A percentile compares a stretch with the other conserved stretches of the same genome.
Evolutionary conservation across 371 early-diverging fungal species (phyloP).

Genomic region (Homolaphlyctis polyrhiza): DNA sequence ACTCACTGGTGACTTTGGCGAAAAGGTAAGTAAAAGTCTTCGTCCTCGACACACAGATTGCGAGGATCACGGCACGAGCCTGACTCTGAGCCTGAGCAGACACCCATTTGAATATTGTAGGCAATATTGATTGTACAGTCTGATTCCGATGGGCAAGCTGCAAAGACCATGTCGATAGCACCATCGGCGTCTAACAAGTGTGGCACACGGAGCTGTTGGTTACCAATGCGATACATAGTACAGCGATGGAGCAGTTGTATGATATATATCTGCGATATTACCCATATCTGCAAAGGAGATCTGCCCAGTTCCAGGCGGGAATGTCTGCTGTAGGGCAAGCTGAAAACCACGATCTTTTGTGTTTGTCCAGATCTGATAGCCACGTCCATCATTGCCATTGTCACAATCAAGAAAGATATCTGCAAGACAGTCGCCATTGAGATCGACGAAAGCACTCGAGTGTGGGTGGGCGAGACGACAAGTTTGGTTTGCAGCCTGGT

Average conservation of each 20-base stretch:
- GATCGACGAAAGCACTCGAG: constrained; percentile 85
- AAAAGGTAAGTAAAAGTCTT: constrained; percentile 62
- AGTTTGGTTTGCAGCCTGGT: no score
- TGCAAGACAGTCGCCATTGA: constrained; percentile 84
- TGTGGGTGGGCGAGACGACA: constrained; percentile 74
- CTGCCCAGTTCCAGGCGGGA: constrained; percentile 72
- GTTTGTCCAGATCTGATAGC: constrained; percentile 76
- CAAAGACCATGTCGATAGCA: constrained; percentile 76
- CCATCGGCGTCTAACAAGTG: constrained; percentile 71
- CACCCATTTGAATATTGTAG: constrained; percentile 78
- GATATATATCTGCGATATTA: no score
- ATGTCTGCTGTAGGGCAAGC: constrained; percentile 46
- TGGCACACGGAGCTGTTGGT: not conserved
- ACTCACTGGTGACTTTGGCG: constrained; percentile 20
- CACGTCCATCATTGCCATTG: constrained; percentile 26
- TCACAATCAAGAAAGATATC: constrained; percentile 83
- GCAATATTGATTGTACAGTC: constrained; percentile 67
- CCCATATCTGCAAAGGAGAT: constrained; percentile 83
- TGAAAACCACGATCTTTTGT: constrained; percentile 55
- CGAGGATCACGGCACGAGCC: constrained; percentile 55
- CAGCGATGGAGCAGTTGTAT: no score
- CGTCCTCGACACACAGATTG: constrained; percentile 70
- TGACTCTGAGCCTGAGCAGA: constrained; percentile 55
- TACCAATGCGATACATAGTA: constrained; percentile 14
- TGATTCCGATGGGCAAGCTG: constrained; percentile 47